A percentile compares a stretch with the other conserved stretches of the same genome.
Conservation (phyloP, 805 yeast species). For the Suhomyces sp. region DNA sequence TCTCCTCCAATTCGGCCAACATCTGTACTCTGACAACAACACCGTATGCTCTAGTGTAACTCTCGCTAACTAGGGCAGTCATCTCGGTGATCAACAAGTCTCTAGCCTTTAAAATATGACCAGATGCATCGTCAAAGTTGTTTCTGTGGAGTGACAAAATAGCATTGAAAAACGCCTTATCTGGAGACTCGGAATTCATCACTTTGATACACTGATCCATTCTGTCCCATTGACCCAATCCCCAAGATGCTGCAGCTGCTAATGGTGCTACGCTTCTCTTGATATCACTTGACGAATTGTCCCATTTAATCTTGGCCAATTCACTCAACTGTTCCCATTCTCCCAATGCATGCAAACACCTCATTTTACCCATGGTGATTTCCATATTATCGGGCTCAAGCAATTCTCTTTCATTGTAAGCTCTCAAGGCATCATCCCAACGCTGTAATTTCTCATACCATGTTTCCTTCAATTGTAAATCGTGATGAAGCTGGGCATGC, state of each 20-base stretch:
- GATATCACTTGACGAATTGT: constrained; percentile 63
- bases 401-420: constrained; percentile 77
- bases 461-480: constrained; percentile 87
- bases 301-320: constrained; percentile 86
- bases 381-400: constrained; percentile 71
- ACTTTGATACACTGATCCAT: constrained; percentile 89
- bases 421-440: constrained; percentile 96
- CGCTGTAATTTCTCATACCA: constrained; percentile 97
- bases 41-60: constrained; percentile 94
- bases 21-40: constrained; percentile 96
- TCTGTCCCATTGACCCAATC: constrained; percentile 92
- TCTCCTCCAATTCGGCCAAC: constrained; percentile 95
- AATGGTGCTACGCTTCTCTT: constrained; percentile 88
- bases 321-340: constrained; percentile 94
- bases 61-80: constrained; percentile 91
- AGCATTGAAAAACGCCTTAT: constrained; percentile 91
- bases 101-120: constrained; percentile 79
- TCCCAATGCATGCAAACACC: constrained; percentile 97
- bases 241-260: constrained; percentile 99
- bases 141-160: constrained; percentile 81
- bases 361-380: constrained; percentile 94
- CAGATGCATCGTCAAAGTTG: constrained; percentile 76
- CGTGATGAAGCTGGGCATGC: constrained; percentile 90
- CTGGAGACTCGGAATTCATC: constrained; percentile 91
- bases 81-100: constrained; percentile 89